Evolutionary conservation across 768 basidiomycete genomes (phyloP).

Genomic region (Lactarius tabidus): DNA sequence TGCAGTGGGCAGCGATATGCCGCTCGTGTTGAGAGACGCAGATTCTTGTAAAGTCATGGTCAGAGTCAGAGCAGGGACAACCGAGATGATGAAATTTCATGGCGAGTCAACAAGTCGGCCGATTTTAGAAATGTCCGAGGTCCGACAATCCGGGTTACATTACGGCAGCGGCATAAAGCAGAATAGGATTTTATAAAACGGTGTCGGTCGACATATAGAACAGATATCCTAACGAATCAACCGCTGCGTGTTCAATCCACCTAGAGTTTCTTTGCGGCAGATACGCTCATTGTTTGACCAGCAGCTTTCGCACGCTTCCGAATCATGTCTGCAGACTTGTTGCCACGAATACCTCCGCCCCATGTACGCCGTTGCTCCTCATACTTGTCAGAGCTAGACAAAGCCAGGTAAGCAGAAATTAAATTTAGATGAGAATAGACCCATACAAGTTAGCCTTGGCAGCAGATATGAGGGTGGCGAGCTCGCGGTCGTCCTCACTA

Average conservation of each 20-base stretch:
- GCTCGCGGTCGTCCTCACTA: conserved; percentile 90
- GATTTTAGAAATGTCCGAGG: neutral
- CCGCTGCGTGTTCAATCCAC: neutral
- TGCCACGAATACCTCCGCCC: conserved; percentile 95
- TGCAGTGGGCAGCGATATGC: too few relatives aligned
- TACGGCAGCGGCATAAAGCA: neutral
- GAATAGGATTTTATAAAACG: neutral
- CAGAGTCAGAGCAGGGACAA: neutral
- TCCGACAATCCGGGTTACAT: neutral
- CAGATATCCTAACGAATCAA: neutral
- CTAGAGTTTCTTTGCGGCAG: conserved; percentile 64
- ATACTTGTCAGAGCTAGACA: conserved; percentile 77
- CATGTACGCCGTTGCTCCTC: conserved; percentile 88
- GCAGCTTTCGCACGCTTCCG: conserved; percentile 91
- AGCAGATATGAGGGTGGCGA: conserved; percentile 87
- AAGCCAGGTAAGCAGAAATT: neutral
- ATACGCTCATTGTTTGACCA: conserved; percentile 59
- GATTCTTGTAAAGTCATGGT: conserved; percentile 11
- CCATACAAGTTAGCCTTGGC: conserved; percentile 96
- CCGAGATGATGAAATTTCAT: neutral
- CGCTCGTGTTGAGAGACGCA: conserved; percentile 20
- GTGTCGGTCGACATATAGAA: neutral
- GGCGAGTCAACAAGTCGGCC: neutral
- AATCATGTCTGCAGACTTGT: conserved; percentile 92
- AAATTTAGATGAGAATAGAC: neutral